Evolutionary conservation across 352 stramenopile genomes (phyloP), one percentile per base, ranked within the genome.

Genomic region (Phytophthora chlamydospora): DNA sequence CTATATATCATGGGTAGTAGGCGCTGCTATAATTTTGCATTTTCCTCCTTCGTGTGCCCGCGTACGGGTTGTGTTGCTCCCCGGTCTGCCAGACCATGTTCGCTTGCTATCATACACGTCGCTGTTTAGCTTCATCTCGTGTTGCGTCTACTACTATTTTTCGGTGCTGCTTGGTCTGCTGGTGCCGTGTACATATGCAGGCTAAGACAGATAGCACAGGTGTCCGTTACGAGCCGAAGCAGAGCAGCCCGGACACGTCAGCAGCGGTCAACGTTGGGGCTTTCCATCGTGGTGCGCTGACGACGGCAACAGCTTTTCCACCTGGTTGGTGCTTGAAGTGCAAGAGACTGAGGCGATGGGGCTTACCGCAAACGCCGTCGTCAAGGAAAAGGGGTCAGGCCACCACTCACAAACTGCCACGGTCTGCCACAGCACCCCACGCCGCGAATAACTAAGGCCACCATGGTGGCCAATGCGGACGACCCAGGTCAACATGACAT

Each of bases 1-100:
- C 59, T 70, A 66, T 69, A 70, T 74, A 74, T 68, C 65, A 68
- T 68, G 65, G 65, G 65, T 68, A 65, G 55, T 63, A 45, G 59
- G 59, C 45, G 59, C 65, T 60, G 65, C 59, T 73, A 69, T 73
- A 66, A 64, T 62, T 69, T 69, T 73, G 57, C 51, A 61, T 68
- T 64, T 57, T 52, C 19, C 21, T 40, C 19, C 14, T 49, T 46
- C 31, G 27, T 31, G 34, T 48, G 13, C 33, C 17, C 24, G n/a
- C 31, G 39, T 61, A 14, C 38, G 35, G 54, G 19, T 61, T 14
- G 29, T 53, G 61, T 66, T 29, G 27, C 42, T 59, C 31, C 32
- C n/a, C n/a, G n/a, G n/a, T n/a, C n/a, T 11, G 29, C 38, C 47
- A 54, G 43, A 10, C 11, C 24, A 7, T n/a, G 31, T n/a, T 32